phyloP scores from a whole-genome alignment of 495 filamentous ascomycete species.

The Penicillium manginii region DNA sequence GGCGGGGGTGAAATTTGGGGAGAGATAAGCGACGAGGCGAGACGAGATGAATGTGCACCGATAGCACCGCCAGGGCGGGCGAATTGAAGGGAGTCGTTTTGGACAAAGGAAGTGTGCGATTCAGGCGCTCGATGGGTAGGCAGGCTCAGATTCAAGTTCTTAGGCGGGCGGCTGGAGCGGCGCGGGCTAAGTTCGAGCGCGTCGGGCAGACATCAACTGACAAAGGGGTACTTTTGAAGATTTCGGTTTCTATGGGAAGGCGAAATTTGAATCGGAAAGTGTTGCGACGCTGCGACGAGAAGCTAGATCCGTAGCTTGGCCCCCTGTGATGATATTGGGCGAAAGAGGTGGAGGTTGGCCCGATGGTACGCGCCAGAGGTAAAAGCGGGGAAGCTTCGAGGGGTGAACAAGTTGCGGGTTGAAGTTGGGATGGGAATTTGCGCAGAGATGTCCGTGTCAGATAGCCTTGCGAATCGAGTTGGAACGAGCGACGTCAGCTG shows the following conservation, averaged over 20 bases:
- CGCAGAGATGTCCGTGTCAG: not conserved
- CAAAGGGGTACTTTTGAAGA: not conserved
- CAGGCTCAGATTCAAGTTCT: conserved; percentile 16
- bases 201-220: conserved; percentile 10
- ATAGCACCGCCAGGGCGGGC: conserved; percentile 13
- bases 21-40: not conserved
- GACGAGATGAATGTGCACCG: not conserved
- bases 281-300: not conserved
- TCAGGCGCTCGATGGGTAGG: conserved; percentile 1
- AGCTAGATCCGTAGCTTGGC: not conserved
- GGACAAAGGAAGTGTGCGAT: not conserved
- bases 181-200: conserved; percentile 12
- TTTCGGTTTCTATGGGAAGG: not conserved
- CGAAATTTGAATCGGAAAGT: not conserved
- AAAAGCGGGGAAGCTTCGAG: conserved; percentile 28
- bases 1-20: conserved; percentile 5
- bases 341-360: conserved; percentile 11
- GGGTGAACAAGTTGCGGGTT: not conserved
- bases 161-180: conserved; percentile 7
- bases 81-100: not conserved
- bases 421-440: not conserved
- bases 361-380: conserved; percentile 25
- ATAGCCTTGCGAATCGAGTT: not conserved
- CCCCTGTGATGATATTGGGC: conserved; percentile 10
- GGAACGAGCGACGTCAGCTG: not conserved